Conservation (phyloP, 352 stramenopile species). For the Phytopythium cucurbitacearum region DNA sequence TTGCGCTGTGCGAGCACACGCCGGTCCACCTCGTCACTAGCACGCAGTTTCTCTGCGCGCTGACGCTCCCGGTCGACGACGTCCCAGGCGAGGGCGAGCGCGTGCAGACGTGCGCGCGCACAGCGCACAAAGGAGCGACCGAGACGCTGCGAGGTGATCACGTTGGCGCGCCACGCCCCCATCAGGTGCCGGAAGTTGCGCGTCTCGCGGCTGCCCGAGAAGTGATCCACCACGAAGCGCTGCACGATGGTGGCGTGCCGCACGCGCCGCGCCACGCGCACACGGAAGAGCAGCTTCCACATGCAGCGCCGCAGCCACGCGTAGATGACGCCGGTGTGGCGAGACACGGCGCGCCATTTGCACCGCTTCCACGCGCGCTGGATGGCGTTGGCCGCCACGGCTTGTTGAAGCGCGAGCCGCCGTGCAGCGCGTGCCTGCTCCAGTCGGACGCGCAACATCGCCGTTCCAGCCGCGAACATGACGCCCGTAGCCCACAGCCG, state of each 20-base stretch:
- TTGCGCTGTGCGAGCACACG: neutral
- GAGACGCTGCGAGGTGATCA: slow-evolving; percentile 61
- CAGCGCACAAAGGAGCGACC: slow-evolving; percentile 46
- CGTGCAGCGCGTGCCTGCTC: slow-evolving; percentile 26
- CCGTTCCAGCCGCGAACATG: slow-evolving; percentile 29
- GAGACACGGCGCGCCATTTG: slow-evolving; percentile 57
- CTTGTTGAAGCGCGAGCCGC: slow-evolving; percentile 25
- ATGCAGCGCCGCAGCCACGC: slow-evolving; percentile 66
- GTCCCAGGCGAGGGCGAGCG: slow-evolving; percentile 64
- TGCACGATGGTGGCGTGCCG: slow-evolving; percentile 33
- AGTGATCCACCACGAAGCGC: slow-evolving; percentile 58
- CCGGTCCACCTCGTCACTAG: slow-evolving; percentile 6
- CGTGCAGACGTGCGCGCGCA: slow-evolving; percentile 45
- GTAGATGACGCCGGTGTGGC: slow-evolving; percentile 59
- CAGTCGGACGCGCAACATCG: slow-evolving; percentile 30
- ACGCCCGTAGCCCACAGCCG: slow-evolving; percentile 55
- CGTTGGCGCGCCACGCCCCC: slow-evolving; percentile 63
- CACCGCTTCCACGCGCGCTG: slow-evolving; percentile 58
- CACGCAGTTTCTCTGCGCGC: slow-evolving; percentile 39
- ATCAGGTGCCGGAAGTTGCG: slow-evolving; percentile 78
- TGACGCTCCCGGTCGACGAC: slow-evolving; percentile 61
- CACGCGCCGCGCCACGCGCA: slow-evolving; percentile 35
- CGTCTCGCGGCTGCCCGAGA: slow-evolving; percentile 46
- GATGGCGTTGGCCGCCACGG: slow-evolving; percentile 42
- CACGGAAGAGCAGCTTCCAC: slow-evolving; percentile 60